These are phyloP conservation scores for Dactylellina haptotyla DNA, from an alignment of 2,329 filamentous ascomycete genomes.

Conservation along the genomic window DNA sequence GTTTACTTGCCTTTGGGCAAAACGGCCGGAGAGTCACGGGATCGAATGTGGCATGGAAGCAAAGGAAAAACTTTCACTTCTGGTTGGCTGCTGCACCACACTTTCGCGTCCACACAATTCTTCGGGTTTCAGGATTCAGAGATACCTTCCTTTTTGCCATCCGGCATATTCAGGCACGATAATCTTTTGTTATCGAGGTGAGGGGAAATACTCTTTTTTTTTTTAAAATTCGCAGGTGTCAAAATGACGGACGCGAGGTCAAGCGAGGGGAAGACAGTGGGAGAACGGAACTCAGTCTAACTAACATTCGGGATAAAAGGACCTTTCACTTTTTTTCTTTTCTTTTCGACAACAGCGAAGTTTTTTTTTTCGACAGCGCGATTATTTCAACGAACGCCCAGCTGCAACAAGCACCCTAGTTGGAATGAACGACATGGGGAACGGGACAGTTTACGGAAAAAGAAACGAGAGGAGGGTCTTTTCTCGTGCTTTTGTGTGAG, in stretches of 20 bases:
- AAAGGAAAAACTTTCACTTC: constrained; percentile 1
- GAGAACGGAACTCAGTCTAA: constrained; percentile 32
- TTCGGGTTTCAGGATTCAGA: not conserved
- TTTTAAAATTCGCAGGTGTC: too few relatives aligned
- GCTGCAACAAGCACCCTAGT: constrained; percentile 29
- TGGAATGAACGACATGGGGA: constrained; percentile 51
- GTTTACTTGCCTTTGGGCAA: too few relatives aligned
- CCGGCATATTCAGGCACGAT: constrained; percentile 21
- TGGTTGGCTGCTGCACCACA: constrained; percentile 2
- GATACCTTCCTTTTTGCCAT: not conserved
- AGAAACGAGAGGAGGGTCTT: constrained; percentile 32
- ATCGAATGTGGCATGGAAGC: not conserved
- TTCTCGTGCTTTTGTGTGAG: constrained; percentile 16
- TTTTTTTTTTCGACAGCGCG: constrained; percentile 52
- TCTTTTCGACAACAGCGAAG: constrained; percentile 14
- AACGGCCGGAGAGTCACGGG: constrained; percentile 49
- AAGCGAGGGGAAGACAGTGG: constrained; percentile 26
- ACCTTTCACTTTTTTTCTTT: not conserved
- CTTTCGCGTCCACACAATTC: constrained; percentile 8
- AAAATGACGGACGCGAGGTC: constrained; percentile 27
- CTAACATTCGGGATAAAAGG: constrained; percentile 49
- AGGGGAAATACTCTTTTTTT: constrained; percentile 27
- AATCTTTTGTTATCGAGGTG: constrained; percentile 43
- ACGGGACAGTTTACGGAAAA: constrained; percentile 31
- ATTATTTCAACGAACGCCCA: constrained; percentile 46